A percentile compares a stretch with the other conserved stretches of the same genome.
phyloP scores from a whole-genome alignment of 2,329 filamentous ascomycete genomes.

The Talaromyces sp. region DNA sequence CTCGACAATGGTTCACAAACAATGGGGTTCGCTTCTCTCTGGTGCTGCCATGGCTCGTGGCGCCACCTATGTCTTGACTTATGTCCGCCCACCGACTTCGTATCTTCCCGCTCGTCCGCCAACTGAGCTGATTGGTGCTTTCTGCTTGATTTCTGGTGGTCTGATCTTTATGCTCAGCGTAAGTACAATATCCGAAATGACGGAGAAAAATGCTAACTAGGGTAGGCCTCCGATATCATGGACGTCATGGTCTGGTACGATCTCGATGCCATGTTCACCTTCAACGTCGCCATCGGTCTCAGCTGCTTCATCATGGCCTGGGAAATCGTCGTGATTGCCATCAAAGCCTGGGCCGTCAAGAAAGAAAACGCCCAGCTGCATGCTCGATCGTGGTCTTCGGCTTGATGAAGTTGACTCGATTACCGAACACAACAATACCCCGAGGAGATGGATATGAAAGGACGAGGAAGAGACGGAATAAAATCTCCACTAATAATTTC shows the following conservation, averaged over 20 bases:
- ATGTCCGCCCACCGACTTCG: conserved; percentile 76
- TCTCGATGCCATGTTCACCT: conserved; percentile 88
- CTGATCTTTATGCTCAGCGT: conserved; percentile 90
- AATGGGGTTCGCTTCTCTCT: conserved; percentile 85
- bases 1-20: conserved; percentile 87
- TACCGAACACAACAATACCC: not conserved
- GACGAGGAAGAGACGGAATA: conserved; percentile 14
- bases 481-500: conserved; percentile 14
- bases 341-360: conserved; percentile 81
- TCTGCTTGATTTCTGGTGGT: conserved; percentile 83
- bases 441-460: not conserved
- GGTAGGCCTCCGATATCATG: conserved; percentile 71
- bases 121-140: conserved; percentile 81
- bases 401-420: conserved; percentile 17
- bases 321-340: conserved; percentile 70
- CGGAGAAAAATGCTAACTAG: not conserved
- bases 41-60: conserved; percentile 76
- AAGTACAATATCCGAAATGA: conserved; percentile 45
- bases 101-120: conserved; percentile 80
- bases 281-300: conserved; percentile 82
- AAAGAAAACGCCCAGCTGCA: conserved; percentile 38
- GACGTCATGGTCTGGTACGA: conserved; percentile 71
- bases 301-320: conserved; percentile 84
- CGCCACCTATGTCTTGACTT: conserved; percentile 76
- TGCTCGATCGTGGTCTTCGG: conserved; percentile 21